These are phyloP conservation scores for Lentinula boryana DNA, from an alignment of 768 basidiomycete genomes.

Conservation along the genomic window DNA sequence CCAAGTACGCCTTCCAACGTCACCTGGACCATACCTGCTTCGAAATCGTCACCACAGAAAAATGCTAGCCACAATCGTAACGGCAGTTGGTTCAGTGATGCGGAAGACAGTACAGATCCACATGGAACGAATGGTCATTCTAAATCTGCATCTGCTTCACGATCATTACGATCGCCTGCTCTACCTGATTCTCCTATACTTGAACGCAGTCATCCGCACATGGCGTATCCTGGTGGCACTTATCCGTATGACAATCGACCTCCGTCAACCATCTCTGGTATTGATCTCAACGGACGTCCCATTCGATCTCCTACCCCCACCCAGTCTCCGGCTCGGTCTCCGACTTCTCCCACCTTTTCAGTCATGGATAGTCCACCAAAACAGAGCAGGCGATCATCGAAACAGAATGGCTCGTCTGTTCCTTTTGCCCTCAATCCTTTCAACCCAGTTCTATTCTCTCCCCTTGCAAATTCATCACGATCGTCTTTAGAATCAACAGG, in stretches of 20 bases:
- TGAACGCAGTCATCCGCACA: conserved; percentile 26
- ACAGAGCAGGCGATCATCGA: conserved; percentile 46
- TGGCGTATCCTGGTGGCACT: conserved; percentile 24
- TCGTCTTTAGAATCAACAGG: conserved; percentile 77
- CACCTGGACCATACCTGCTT: conserved; percentile 50
- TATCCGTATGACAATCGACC: conserved; percentile 32
- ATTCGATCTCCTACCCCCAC: conserved; percentile 67
- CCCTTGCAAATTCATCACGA: conserved; percentile 67
- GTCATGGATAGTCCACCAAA: conserved; percentile 34
- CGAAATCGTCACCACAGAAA: conserved; percentile 22
- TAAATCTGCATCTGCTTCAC: conserved; percentile 35
- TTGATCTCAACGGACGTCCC: conserved; percentile 36
- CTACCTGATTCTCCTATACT: conserved; percentile 56
- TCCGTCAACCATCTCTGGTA: conserved; percentile 42
- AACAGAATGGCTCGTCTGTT: conserved; percentile 41
- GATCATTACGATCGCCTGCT: conserved; percentile 49
- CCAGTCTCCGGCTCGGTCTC: conserved; percentile 46
- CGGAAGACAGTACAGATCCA: conserved; percentile 23
- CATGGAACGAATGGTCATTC: conserved; percentile 26
- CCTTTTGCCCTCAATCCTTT: conserved; percentile 47
- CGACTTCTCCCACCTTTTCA: conserved; percentile 44
- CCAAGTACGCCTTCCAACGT: conserved; percentile 69
- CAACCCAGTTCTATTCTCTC: conserved; percentile 61
- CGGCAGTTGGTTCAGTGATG: conserved; percentile 52
- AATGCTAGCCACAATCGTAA: conserved; percentile 43